phyloP scores from a whole-genome alignment of 2,329 filamentous ascomycete species.

The Trichoderma guizhouense region DNA sequence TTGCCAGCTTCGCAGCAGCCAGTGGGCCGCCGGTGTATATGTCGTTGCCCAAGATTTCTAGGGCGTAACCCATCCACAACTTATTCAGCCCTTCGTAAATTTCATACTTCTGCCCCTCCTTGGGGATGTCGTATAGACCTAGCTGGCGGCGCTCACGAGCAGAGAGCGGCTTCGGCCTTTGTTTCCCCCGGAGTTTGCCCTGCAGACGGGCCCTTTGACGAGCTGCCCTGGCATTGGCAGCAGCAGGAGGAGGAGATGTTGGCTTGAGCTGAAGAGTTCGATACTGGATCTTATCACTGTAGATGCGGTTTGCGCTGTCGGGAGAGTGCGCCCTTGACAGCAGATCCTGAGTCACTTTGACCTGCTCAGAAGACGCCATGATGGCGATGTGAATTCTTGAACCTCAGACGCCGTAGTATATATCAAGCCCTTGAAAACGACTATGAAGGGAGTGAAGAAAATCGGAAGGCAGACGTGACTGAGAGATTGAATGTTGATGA shows the following conservation, averaged over 20 bases:
- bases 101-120: constrained; percentile 58
- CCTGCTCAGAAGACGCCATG: constrained; percentile 36
- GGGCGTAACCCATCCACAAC: constrained; percentile 83
- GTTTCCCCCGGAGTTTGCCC: constrained; percentile 45
- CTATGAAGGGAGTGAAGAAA: not conserved
- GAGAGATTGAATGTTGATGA: not conserved
- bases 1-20: constrained; percentile 71
- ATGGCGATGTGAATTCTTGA: not conserved
- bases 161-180: constrained; percentile 67
- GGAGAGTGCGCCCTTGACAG: constrained; percentile 77
- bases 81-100: constrained; percentile 74
- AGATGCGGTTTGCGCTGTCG: constrained; percentile 66
- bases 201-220: constrained; percentile 48
- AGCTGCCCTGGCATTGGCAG: constrained; percentile 53
- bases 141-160: constrained; percentile 72
- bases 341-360: constrained; percentile 56
- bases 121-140: constrained; percentile 71
- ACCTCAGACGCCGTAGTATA: too few species aligned
- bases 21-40: constrained; percentile 52
- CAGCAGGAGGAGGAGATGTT: constrained; percentile 61
- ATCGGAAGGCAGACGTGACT: not conserved
- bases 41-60: constrained; percentile 69
- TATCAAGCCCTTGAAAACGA: not conserved
- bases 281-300: constrained; percentile 76
- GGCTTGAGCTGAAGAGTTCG: constrained; percentile 77